A percentile compares a stretch with the other conserved stretches of the same genome.
phyloP scores from a whole-genome alignment of 108 stramenopile genomes.

The Nitzschia sp. region DNA sequence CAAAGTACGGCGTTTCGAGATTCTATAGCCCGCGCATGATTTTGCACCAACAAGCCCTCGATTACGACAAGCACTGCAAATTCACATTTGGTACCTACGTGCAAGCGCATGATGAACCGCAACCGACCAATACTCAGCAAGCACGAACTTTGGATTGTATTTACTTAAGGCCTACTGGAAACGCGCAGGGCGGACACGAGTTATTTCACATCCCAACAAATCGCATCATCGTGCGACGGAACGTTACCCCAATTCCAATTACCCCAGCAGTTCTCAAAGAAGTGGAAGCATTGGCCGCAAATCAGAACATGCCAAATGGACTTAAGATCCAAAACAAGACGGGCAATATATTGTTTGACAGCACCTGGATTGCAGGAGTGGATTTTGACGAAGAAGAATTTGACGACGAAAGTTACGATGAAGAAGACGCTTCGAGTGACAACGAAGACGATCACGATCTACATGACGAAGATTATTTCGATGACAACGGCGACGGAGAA shows the following conservation, averaged over 20 bases:
- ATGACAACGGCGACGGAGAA: too few relatives aligned
- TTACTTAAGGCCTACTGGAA: constrained; percentile 26
- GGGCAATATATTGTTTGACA: not conserved
- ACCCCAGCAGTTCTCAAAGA: too few relatives aligned
- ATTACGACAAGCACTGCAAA: constrained; percentile 31
- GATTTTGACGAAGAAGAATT: constrained; percentile 2
- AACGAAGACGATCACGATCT: constrained; percentile 3
- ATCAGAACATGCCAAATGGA: constrained; percentile 5
- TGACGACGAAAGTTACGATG: constrained; percentile 5
- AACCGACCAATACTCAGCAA: constrained; percentile 34
- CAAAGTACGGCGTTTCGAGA: constrained; percentile 33
- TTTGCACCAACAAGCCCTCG: constrained; percentile 19
- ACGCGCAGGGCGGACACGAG: constrained; percentile 37
- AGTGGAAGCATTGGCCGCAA: too few relatives aligned
- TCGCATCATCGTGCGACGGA: constrained; percentile 12
- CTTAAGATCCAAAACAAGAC: not conserved
- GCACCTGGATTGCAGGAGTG: not conserved
- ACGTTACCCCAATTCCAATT: constrained; percentile 30
- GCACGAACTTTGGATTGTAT: constrained; percentile 37
- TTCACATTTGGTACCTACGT: constrained; percentile 43
- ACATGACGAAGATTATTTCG: constrained; percentile 11
- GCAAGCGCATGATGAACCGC: constrained; percentile 37
- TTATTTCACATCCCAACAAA: constrained; percentile 35
- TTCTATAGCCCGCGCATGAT: constrained; percentile 35
- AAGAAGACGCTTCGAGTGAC: constrained; percentile 3